Percentiles rank a stretch among this genome's conserved stretches.
Evolutionary conservation across 345 rosid species (phyloP).

Genomic region (Citrus medica): DNA sequence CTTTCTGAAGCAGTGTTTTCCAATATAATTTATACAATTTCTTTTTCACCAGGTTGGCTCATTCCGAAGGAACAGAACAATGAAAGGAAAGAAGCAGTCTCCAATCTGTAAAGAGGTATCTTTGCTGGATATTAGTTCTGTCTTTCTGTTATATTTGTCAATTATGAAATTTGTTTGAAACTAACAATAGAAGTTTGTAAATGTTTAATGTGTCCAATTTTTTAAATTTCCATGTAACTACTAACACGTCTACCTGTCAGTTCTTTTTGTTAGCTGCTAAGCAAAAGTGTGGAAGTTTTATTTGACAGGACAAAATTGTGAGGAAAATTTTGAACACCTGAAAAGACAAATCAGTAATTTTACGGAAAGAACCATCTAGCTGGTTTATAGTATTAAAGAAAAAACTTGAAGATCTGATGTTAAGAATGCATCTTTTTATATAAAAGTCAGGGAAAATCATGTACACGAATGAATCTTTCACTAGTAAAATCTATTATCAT

Average conservation of each 20-base stretch:
- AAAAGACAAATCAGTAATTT: neutral
- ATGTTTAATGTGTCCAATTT: neutral
- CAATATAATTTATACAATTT: neutral
- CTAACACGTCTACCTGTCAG: neutral
- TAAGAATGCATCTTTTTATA: neutral
- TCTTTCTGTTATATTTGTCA: neutral
- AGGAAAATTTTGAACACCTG: neutral
- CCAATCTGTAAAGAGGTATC: conserved; percentile 78
- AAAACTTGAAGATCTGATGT: neutral
- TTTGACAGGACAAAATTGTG: neutral
- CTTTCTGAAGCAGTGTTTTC: conserved; percentile 3
- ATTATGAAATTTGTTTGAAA: neutral
- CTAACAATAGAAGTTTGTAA: neutral
- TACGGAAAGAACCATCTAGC: neutral
- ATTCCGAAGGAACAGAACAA: conserved; percentile 68
- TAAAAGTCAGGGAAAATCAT: neutral
- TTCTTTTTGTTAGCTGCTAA: neutral
- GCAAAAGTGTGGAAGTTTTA: neutral
- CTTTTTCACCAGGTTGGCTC: conserved; percentile 56
- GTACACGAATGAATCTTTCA: neutral
- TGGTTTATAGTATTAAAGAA: neutral
- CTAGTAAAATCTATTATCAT: neutral
- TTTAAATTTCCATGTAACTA: neutral
- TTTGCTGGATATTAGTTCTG: neutral
- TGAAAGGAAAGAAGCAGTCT: conserved; percentile 72